These are phyloP conservation scores for Clitopilus passeckerianus DNA, from an alignment of 768 basidiomycete species.

Conservation along the genomic window DNA sequence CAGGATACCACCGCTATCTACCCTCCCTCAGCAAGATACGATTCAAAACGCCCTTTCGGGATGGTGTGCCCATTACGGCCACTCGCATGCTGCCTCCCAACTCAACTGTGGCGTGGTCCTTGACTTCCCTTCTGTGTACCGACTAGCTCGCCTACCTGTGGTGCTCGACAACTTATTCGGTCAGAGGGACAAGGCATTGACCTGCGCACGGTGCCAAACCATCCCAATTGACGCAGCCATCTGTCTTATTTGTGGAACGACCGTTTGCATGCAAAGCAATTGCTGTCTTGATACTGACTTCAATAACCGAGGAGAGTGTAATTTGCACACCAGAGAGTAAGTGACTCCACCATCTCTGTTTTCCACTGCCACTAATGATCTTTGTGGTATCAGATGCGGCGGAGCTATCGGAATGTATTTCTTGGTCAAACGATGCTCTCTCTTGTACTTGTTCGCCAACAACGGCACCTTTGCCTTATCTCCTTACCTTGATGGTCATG, in stretches of 20 bases:
- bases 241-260: conserved; percentile 85
- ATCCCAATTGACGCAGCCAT: conserved; percentile 85
- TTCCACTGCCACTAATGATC: not conserved
- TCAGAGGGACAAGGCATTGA: conserved; percentile 66
- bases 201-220: conserved; percentile 72
- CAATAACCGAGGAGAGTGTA: conserved; percentile 81
- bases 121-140: conserved; percentile 82
- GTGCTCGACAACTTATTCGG: conserved; percentile 82
- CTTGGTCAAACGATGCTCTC: conserved; percentile 85
- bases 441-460: conserved; percentile 83
- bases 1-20: conserved; percentile 73
- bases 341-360: conserved; percentile 24
- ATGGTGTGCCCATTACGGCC: conserved; percentile 88
- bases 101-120: conserved; percentile 74
- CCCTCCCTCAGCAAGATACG: conserved; percentile 78
- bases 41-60: conserved; percentile 85
- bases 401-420: conserved; percentile 88
- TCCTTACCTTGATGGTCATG: conserved; percentile 92
- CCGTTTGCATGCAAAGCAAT: conserved; percentile 86
- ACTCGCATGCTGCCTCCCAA: conserved; percentile 74
- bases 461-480: conserved; percentile 87
- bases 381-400: conserved; percentile 60
- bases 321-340: conserved; percentile 91
- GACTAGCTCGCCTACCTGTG: conserved; percentile 73
- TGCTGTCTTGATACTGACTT: conserved; percentile 78